Evolutionary conservation across 192 early-diverging fungal species (phyloP), one percentile per base, ranked within the genome.

Genomic region (Coemansia sp.): DNA sequence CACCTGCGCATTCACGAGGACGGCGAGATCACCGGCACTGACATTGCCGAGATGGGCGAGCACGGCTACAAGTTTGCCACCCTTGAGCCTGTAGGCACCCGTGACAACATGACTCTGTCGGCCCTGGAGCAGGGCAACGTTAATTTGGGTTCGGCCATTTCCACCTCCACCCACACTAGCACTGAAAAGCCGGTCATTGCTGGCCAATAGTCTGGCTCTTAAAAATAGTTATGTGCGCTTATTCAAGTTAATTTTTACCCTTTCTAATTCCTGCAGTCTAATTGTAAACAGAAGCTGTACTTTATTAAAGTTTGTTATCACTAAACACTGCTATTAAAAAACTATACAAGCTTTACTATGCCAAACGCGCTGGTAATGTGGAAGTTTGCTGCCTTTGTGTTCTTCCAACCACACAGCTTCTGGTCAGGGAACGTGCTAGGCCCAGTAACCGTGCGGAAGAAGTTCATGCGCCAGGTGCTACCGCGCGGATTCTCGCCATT

Each of bases 11-110:
- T 93, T 28, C 76, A 90, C 59, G 88, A 90, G 50, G 85, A 88
- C 51, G 87, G 87, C 61, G 87, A 87, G 65, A 75, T 85, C 19
- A 67, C 89, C 2, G 94, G 94, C 11, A 82, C 87, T 4, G 93
- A 97, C 66, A 70, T 87, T 57, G 72, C 90, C n/a, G 87, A 94
- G 78, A 91, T 95, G 85, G 93, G 94, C 47, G 92, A 94, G 78
- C 74, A 75, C 28, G 79, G 79, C 20, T 82, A 82, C 67, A 82
- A 68, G 49, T 82, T 68, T 64, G 79, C 74, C 3, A 75, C 74
- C 7, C 67, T 68, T 15, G 72, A 71, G 51, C 72, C 62, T 60
- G 25, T 31, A 3, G 28, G 31, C 5, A 68, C 55, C 19, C 40
- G 64, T 46, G 72, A 59, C 61, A 49, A 46, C 55, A 46, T 37